phyloP scores from a whole-genome alignment of 1,284 basidiomycete genomes.

The Dichomitus squalens region DNA sequence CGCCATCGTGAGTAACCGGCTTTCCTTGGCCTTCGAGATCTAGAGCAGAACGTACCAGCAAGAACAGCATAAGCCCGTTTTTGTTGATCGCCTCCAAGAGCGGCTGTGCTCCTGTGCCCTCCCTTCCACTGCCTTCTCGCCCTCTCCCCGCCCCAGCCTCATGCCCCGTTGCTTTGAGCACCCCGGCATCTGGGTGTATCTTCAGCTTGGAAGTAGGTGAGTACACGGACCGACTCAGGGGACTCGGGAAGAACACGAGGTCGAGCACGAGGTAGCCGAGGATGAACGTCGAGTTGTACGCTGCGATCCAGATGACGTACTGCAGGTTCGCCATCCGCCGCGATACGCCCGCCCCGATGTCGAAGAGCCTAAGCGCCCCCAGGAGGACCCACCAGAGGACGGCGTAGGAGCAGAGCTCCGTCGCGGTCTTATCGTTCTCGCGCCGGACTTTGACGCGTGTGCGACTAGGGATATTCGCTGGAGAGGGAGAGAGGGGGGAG shows the following conservation, averaged over 20 bases:
- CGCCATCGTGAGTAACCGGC: too few relatives aligned
- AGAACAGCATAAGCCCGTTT: constrained; percentile 81
- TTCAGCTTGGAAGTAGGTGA: constrained; percentile 44
- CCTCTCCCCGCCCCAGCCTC: not conserved
- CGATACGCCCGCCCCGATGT: constrained; percentile 62
- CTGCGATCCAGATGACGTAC: constrained; percentile 89
- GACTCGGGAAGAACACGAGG: constrained; percentile 61
- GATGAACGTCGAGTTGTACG: constrained; percentile 89
- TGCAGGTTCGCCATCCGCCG: constrained; percentile 83
- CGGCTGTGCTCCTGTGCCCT: constrained; percentile 39
- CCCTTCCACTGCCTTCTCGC: constrained; percentile 8
- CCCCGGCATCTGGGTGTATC: constrained; percentile 30
- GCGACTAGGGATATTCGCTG: not conserved
- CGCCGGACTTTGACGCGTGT: constrained; percentile 33
- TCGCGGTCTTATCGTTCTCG: constrained; percentile 70
- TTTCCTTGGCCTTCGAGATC: too few relatives aligned
- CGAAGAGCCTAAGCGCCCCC: constrained; percentile 41
- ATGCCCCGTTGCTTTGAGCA: constrained; percentile 18
- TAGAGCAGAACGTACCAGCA: constrained; percentile 60
- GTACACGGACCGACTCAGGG: constrained; percentile 36
- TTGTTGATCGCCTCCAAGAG: constrained; percentile 83
- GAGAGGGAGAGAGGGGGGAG: not conserved
- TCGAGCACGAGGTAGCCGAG: constrained; percentile 83
- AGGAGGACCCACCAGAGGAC: constrained; percentile 78
- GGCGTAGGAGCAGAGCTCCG: constrained; percentile 78